These are phyloP conservation scores for Cryphonectria nitschkei DNA, from an alignment of 2,329 filamentous ascomycete species.

Conservation along the genomic window DNA sequence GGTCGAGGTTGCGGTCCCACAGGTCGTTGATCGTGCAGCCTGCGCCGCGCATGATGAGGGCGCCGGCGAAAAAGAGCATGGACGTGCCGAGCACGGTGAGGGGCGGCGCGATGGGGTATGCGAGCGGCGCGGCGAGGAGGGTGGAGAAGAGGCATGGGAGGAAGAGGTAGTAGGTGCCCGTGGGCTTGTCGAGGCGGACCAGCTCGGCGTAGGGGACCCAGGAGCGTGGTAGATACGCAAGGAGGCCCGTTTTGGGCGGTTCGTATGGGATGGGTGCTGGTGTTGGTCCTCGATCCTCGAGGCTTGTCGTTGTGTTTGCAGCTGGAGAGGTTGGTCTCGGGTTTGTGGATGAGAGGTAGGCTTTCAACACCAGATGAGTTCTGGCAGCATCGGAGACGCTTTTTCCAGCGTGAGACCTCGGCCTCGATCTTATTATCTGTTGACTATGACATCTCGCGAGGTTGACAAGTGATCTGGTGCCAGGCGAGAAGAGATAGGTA, in stretches of 20 bases:
- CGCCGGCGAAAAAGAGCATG: conserved; percentile 73
- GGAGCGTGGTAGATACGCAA: conserved; percentile 69
- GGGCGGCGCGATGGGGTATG: conserved; percentile 62
- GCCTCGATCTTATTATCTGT: neutral
- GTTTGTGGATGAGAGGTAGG: conserved; percentile 7
- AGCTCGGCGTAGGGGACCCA: conserved; percentile 84
- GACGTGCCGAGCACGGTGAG: conserved; percentile 66
- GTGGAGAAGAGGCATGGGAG: conserved; percentile 87
- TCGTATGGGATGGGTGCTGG: conserved; percentile 50
- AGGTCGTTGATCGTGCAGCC: conserved; percentile 91
- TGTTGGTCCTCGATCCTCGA: neutral
- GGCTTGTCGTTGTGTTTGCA: neutral
- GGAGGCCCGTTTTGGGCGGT: conserved; percentile 71
- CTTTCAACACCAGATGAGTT: conserved; percentile 2
- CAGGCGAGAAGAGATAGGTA: neutral
- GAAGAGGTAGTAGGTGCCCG: conserved; percentile 83
- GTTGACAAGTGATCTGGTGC: neutral
- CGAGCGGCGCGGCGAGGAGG: conserved; percentile 74
- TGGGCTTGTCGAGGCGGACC: conserved; percentile 78
- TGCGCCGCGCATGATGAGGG: conserved; percentile 83
- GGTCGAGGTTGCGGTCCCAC: conserved; percentile 86
- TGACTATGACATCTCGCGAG: neutral
- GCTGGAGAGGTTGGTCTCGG: conserved; percentile 6
- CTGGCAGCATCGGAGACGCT: neutral
- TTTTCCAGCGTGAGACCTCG: neutral